Evolutionary conservation across 192 early-diverging fungal species (phyloP), one percentile per base, ranked within the genome.

Genomic region (Rhizophlyctis rosea): DNA sequence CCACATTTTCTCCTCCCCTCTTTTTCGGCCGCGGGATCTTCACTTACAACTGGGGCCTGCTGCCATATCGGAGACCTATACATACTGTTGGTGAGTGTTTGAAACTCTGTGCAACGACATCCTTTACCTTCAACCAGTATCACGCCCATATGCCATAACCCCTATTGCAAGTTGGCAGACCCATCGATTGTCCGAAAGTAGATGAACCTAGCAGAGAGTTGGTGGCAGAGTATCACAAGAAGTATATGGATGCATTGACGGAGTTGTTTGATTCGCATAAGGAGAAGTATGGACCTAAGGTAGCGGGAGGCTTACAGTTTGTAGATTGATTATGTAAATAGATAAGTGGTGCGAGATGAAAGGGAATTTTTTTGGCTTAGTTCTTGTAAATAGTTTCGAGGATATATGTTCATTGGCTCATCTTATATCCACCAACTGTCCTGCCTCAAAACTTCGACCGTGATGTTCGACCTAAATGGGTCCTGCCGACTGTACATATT

Each of bases 21-120:
- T 90, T 93, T 65, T 83, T 90, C 58, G 94, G 93, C 16, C 86
- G 91, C 14, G 92, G 94, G 35, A 67, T 94, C 21, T 94, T 95
- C 69, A 90, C 90, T 52, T 93, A 90, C 84, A 80, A 83, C 74
- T 78, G 70, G 47, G 80, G 82, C 1, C 30, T 87, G 21, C 30
- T 83, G 62, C 80, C 80, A n/a, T 77, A 65, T 60, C 69, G 80
- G 7, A 36, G 72, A 21, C 63, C 61, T 0, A 57, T 82, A 50
- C 70, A 65, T 18, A 68, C 73, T 4, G 76, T 78, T 34, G 65
- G 69, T 70, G 31, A 47, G 67, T 62, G 36, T 21, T 16, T n/a
- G 29, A 28, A 14, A 27, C 49, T 1, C 1, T 27, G 23, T 54
- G 9, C 24, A 23, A 25, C 1, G 31, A 48, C 59, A 39, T 44